phyloP scores from a whole-genome alignment of 2,329 filamentous ascomycete species.

The Alternaria incomplexa region DNA sequence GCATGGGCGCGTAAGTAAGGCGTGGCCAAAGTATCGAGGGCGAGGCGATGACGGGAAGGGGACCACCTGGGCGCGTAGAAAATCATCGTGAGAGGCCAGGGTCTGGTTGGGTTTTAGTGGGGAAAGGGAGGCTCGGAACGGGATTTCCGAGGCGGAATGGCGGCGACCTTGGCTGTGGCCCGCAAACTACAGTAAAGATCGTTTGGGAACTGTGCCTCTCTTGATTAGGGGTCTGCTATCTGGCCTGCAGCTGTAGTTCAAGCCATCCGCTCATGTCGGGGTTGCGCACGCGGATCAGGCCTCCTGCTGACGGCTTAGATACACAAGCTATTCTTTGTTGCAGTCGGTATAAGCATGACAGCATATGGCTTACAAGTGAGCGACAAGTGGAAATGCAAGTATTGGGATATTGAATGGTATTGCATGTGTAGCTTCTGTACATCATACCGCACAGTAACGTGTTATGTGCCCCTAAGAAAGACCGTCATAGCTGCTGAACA shows the following conservation, averaged over 20 bases:
- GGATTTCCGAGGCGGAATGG: neutral
- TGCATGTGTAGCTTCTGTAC: neutral
- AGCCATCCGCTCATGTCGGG: neutral
- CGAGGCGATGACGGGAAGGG: neutral
- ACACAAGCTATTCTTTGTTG: neutral
- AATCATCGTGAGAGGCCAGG: conserved; percentile 5
- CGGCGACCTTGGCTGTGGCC: neutral
- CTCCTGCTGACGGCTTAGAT: neutral
- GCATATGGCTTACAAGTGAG: neutral
- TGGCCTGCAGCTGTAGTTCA: neutral
- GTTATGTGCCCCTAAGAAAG: neutral
- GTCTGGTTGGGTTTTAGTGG: conserved; percentile 1
- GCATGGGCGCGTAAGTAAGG: conserved; percentile 25
- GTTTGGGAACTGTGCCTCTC: neutral
- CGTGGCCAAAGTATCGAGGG: neutral
- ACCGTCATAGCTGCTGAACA: neutral
- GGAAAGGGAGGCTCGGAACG: conserved; percentile 2
- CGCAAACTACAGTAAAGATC: neutral
- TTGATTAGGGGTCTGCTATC: neutral
- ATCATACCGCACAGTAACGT: neutral
- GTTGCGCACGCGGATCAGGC: neutral
- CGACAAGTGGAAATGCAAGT: neutral
- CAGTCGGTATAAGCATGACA: neutral
- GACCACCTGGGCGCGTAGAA: conserved; percentile 6
- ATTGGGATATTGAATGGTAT: neutral